phyloP scores from a whole-genome alignment of 2,329 filamentous ascomycete genomes.

The Cryphonectria naterciae region DNA sequence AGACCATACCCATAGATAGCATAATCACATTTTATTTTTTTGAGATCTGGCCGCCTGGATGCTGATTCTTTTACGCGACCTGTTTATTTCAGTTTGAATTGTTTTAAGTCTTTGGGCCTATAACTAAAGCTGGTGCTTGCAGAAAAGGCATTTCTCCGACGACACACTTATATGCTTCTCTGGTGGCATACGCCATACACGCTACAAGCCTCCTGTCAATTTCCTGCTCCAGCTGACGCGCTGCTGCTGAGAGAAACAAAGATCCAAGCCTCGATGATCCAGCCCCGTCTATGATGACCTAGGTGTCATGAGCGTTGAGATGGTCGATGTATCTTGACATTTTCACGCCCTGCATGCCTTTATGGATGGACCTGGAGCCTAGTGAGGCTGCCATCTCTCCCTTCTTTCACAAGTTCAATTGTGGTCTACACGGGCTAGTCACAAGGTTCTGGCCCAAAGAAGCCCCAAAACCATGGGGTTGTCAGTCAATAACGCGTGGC shows the following conservation, averaged over 20 bases:
- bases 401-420: neutral
- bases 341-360: neutral
- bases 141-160: neutral
- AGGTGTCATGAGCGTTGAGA: too few relatives aligned
- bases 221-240: neutral
- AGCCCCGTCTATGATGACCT: neutral
- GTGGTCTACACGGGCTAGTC: neutral
- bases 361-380: neutral
- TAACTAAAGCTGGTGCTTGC: neutral
- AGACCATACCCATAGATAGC: conserved; percentile 8
- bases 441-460: neutral
- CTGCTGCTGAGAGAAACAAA: neutral
- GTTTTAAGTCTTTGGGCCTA: neutral
- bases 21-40: conserved; percentile 17
- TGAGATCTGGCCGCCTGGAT: neutral
- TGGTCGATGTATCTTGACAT: neutral
- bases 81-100: neutral
- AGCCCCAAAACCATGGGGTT: neutral
- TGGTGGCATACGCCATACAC: neutral
- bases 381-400: too few relatives aligned
- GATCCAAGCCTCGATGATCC: neutral
- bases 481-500: neutral
- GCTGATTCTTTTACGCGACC: neutral
- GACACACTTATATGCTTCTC: neutral
- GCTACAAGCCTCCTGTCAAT: neutral